Evolutionary conservation across 2,329 filamentous ascomycete genomes (phyloP), one percentile per base, ranked within the genome.

Genomic region (Colletotrichum coccodes): DNA sequence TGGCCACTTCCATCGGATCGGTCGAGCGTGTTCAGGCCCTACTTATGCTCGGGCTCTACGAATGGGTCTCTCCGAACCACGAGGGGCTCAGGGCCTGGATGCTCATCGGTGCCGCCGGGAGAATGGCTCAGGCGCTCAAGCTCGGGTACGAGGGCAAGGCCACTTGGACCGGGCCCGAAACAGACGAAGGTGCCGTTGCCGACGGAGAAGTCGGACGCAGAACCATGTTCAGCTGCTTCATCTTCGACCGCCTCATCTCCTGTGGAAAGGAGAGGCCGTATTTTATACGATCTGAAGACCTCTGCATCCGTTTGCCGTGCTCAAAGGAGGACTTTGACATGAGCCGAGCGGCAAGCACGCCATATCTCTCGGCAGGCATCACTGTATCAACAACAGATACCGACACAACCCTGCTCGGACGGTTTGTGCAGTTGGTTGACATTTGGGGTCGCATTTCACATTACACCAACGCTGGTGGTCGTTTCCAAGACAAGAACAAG

Each of bases 191-290:
- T 70, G 75, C 47, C 72, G 76, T 23, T 77, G 84, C 30, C 64
- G 64, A 71, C 60, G 73, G 87, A 66, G 91, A 94, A 76, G 85
- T 91, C 12, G 83, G 86, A 68, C 84, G 92, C 34, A 86, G 92
- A 11, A 92, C 91, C 0, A 91, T 93, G 82, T 94, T 91, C 82
- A 92, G 91, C 73, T 92, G 91, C 74, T 90, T 92, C 67, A 89
- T 93, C 60, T 83, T 94, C 73, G 92, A 94, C 76, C 87, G 90
- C 5, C 88, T 92, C 77, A 80, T 93, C 23, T 87, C 90, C 47
- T 90, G 87, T 72, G 91, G 91, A n/a, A 88, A 87, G 70, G 85
- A 88, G 60, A 84, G 90, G n/a, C 84, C 87, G 1, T 84, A 86
- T 11, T 89, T 88, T 73, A 84, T 93, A 52, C 83, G 84, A 44